Conservation (phyloP, 78 protist genomes). For the Chrysochromulina tobinii region DNA sequence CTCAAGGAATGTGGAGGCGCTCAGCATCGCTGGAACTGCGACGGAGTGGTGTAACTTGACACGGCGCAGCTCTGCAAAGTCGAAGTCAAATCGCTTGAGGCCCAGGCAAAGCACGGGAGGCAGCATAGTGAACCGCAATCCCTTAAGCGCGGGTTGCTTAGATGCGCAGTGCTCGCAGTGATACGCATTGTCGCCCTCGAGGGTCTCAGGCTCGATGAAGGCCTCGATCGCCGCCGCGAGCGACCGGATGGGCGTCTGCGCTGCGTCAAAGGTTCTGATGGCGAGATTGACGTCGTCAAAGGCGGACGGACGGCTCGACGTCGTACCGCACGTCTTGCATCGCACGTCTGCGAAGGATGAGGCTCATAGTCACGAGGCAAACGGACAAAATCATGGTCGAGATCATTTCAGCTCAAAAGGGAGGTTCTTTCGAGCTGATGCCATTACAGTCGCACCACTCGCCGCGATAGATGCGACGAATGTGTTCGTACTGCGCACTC, state of each 20-base stretch:
- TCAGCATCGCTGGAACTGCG: too few relatives aligned
- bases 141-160: background rate
- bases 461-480: background rate
- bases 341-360: background rate
- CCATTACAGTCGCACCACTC: background rate
- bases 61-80: background rate
- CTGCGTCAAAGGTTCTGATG: background rate
- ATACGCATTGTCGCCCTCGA: background rate
- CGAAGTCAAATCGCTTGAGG: slow-evolving; percentile 38
- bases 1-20: too few relatives aligned
- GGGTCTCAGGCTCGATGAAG: background rate
- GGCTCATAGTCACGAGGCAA: too few relatives aligned
- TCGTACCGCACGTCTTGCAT: background rate
- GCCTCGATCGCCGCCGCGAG: background rate
- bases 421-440: too few relatives aligned
- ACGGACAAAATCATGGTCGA: too few relatives aligned
- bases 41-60: slow-evolving; percentile 17
- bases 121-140: background rate
- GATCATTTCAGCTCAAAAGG: too few relatives aligned
- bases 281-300: slow-evolving; percentile 7
- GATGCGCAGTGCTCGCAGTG: background rate
- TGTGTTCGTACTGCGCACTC: background rate
- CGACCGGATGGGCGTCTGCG: background rate
- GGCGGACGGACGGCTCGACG: background rate
- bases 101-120: background rate